Evolutionary conservation across 164 flowering plant species (phyloP), one percentile per base, ranked within the genome.

Genomic region (Pachysandra terminalis): DNA sequence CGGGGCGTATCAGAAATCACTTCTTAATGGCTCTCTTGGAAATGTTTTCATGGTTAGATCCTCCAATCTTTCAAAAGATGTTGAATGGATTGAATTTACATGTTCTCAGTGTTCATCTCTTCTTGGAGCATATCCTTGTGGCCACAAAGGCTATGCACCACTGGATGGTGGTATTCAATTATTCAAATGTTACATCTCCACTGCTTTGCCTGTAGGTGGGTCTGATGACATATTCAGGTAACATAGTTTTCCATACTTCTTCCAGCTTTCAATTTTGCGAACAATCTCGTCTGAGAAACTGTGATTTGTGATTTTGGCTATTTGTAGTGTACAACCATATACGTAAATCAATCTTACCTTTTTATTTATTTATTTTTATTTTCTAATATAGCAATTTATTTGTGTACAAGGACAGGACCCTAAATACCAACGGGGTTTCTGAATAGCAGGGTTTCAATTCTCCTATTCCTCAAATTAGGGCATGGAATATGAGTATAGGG

Each of bases 121-220:
- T 24, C 74, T 95, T 63, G 98, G 99, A 73, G 87, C 90, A 25
- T 95, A 83, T 65, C 97, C 97, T 41, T 79, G 73, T 70, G 57
- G 6, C 62, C 41, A 41, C 60, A 66, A 70, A 62, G 79, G 75
- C 32, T 12, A 54, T 68, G 74, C 69, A 60, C 86, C 90, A 21
- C 63, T 83, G 52, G 98, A 96, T 83, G 89, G 81, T 74, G 91
- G 98, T 49, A 73, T 96, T 70, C 85, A 91, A 22, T 70, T 96
- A 40, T 87, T 87, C 72, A 96, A 96, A 66, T 87, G 92, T 70
- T 78, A 78, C 69, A 77, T 91, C 71, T 89, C 99, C 52, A 88
- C 96, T 65, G 74, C 73, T 75, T 61, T 79, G 49, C 83, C 88
- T 52, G 75, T 63, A 57, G 74, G 79, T 74, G 80, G 69, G 68